Conservation (phyloP, 129 eudicot genomes). For the Arctium lappa region DNA sequence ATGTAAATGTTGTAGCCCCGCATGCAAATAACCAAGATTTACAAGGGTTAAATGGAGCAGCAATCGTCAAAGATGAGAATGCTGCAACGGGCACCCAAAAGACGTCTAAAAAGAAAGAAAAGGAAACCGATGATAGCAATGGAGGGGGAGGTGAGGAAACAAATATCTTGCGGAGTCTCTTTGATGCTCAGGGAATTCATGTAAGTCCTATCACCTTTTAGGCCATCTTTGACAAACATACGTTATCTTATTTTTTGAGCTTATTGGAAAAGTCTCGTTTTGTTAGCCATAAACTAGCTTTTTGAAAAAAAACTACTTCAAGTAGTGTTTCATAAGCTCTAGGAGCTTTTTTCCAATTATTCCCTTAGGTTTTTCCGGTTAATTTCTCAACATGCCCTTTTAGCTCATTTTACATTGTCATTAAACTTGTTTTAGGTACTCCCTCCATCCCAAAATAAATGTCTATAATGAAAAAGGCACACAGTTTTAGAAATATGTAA, state of each 20-base stretch:
- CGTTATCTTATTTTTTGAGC: not conserved
- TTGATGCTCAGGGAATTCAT: slow-evolving; percentile 97
- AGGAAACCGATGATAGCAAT: slow-evolving; percentile 36
- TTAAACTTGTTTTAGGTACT: no score
- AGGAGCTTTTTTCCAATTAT: not conserved
- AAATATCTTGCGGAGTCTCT: slow-evolving; percentile 69
- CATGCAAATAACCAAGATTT: slow-evolving; percentile 33
- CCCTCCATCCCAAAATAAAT: no score
- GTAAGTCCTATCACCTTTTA: slow-evolving; percentile 41
- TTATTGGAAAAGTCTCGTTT: not conserved
- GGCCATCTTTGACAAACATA: not conserved
- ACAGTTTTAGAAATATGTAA: no score
- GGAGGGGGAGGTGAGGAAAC: slow-evolving; percentile 65
- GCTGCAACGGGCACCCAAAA: slow-evolving; percentile 16
- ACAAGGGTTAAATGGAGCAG: slow-evolving; percentile 14
- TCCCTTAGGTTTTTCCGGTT: not conserved
- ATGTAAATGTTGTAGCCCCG: slow-evolving; percentile 59
- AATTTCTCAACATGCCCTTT: not conserved
- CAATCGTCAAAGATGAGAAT: slow-evolving; percentile 8
- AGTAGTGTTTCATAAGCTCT: no score
- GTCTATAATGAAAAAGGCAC: no score
- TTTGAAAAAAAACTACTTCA: no score
- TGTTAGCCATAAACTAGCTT: not conserved
- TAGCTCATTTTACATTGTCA: not conserved
- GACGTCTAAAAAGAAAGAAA: slow-evolving; percentile 32